Conservation (phyloP, 257 asterid genomes). For the Scutellaria minor region DNA sequence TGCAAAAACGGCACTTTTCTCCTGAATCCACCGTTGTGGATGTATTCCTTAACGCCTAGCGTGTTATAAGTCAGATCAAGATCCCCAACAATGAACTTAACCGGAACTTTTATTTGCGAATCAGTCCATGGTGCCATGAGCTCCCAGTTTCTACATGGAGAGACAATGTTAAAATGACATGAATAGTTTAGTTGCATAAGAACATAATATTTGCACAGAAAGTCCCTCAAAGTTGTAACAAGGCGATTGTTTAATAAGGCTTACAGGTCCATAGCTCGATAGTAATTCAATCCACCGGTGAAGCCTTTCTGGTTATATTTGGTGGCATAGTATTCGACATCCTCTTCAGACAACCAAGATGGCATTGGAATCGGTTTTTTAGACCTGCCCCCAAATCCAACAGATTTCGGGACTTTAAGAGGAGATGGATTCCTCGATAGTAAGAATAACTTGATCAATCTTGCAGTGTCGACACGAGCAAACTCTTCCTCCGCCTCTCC, state of each 20-base stretch:
- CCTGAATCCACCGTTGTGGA: slow-evolving; percentile 71
- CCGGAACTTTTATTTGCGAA: slow-evolving; percentile 76
- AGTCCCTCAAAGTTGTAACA: too few relatives aligned
- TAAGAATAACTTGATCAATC: slow-evolving; percentile 62
- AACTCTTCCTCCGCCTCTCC: slow-evolving; percentile 85
- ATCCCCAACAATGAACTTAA: slow-evolving; percentile 84
- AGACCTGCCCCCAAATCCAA: slow-evolving; percentile 73
- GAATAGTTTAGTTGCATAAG: too few relatives aligned
- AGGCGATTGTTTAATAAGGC: slow-evolving; percentile 17
- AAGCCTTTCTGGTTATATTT: slow-evolving; percentile 74
- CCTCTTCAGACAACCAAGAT: slow-evolving; percentile 88
- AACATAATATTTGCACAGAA: neutral
- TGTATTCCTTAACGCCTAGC: slow-evolving; percentile 75
- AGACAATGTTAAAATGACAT: too few relatives aligned
- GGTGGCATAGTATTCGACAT: slow-evolving; percentile 63
- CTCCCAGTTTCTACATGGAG: slow-evolving; percentile 77
- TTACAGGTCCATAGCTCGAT: slow-evolving; percentile 89
- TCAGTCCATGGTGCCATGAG: slow-evolving; percentile 71
- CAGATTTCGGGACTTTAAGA: slow-evolving; percentile 57
- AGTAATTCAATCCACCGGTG: slow-evolving; percentile 93
- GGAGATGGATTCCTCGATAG: slow-evolving; percentile 59
- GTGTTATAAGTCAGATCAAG: slow-evolving; percentile 66
- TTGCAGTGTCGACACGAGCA: slow-evolving; percentile 59
- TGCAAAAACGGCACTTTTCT: slow-evolving; percentile 71
- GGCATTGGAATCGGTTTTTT: slow-evolving; percentile 64